Base-by-base conservation (phyloP, 495 filamentous ascomycete species). In the Penicillium argentinense region DNA sequence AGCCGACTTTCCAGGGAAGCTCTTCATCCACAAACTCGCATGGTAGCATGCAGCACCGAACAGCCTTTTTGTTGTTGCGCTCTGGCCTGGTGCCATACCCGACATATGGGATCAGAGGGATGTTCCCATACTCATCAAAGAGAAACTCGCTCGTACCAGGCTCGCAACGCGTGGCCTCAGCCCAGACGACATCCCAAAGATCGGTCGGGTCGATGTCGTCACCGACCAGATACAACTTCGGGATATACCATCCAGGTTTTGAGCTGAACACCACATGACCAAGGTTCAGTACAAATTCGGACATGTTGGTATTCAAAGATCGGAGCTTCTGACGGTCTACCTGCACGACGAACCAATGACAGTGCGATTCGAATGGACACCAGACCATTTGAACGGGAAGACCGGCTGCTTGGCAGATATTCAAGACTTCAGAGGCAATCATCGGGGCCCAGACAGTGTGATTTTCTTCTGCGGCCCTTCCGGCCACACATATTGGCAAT, bases 381-480 rank as follows among this genome's bases (percentile, higher is more conserved):
- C 50, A 58, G 3, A 41, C 57, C 17, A 56, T 51, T 0, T 40
- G 44, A 16, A 69, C 50, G 0, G 66, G 66, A 1, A 69, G 41
- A 0, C 49, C 59, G 2, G 48, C 47, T 11, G 43, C 26, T 45
- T 65, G 62, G 27, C 53, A 64, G n/a, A 70, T 42, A 7, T 63
- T 45, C 9, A 54, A 49, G 12, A 70, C 53, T 19, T 70, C 54
- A 3, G 67, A 64, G 9, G 62, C 52, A 0, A 46, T 40, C 16
- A 66, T 50, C 5, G 53, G 19, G 1, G 57, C 64, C 32, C 56
- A 62, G 26, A 62, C 49, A 12, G 58, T 57, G 24, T 61, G 55
- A 16, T 49, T 69, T 36, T 69, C 69, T 23, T 73, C 67, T 1
- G 66, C 62, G 3, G 60, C 21, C 0, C 59, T 43, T 9, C 67